Evolutionary conservation across 176 grass and related monocot species (phyloP).

Genomic region (Musa troglodytarum): DNA sequence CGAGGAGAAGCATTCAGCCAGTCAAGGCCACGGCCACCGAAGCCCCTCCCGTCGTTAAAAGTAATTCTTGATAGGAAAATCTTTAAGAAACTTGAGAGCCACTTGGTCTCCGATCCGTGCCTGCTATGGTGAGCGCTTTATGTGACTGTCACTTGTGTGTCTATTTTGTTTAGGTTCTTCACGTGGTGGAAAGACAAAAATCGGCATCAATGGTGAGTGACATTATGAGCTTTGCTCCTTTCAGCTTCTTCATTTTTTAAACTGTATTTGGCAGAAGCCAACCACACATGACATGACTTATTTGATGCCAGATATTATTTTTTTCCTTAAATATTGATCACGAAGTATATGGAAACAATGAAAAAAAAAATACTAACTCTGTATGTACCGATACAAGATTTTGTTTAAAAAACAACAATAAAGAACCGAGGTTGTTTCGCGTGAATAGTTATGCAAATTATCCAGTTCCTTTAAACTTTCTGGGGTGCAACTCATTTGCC

Average conservation of each 20-base stretch:
- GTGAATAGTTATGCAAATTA: too few species aligned
- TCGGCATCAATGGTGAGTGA: slow-evolving; percentile 88
- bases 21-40: slow-evolving; percentile 60
- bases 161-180: slow-evolving; percentile 42
- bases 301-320: neutral
- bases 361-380: neutral
- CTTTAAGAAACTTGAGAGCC: neutral
- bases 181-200: slow-evolving; percentile 65
- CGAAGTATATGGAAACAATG: neutral
- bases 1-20: slow-evolving; percentile 49
- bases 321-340: neutral
- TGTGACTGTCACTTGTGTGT: neutral
- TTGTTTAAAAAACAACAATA: too few species aligned
- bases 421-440: too few species aligned
- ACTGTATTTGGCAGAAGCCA: neutral
- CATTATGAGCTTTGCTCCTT: neutral
- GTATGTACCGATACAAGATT: too few species aligned
- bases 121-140: neutral
- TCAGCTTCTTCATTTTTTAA: neutral
- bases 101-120: neutral
- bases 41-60: slow-evolving; percentile 27
- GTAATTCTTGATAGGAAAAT: slow-evolving; percentile 23
- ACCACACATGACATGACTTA: neutral
- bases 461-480: too few species aligned
- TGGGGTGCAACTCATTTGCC: too few species aligned